Base-by-base conservation (phyloP, 2,329 filamentous ascomycete species). In the Coleophoma eucalyptorum region DNA sequence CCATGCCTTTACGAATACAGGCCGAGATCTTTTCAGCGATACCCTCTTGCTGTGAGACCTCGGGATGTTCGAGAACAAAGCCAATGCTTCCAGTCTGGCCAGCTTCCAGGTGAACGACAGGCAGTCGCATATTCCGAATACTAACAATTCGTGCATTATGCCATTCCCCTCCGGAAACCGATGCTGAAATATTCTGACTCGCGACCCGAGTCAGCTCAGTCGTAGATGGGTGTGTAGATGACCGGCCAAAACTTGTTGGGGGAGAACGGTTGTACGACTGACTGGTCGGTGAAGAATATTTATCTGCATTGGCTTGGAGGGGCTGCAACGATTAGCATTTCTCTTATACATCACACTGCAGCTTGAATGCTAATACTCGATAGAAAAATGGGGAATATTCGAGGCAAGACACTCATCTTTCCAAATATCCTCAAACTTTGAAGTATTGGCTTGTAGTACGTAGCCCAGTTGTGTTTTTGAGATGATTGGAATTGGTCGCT, bases 51-150 rank as follows among this genome's bases (percentile, higher is more conserved):
- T 66, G 20, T 69, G 35, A 38, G 13, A 18, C 66, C 15, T 65
- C 54, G 2, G 68, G 59, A 4, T 69, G 63, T 32, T 79, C 73
- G n/a, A 87, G 77, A 3, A 87, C 78, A 46, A 97, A 74, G 0
- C 92, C 93, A 49, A 99, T 80, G 0, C 92, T 97, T 1, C 93
- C 94, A 5, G 93, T 91, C 69, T 99, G 93, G 10, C 90, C 90
- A 15, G 85, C 78, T 46, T 85, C 78, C 7, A 97, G 77, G 0
- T 79, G 82, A 43, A 83, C 82, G 0, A 97, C 91, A 0, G 93
- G 90, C 3, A 97, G 75, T 5, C 93, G 83, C 8, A 99, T 75
- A 59, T 96, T 96, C 19, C 93, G 86, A 41, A 97, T 85, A 60
- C 92, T 97, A 42, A 89, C 85, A 48, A 97, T 83, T 41, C 80